A percentile compares a stretch with the other conserved stretches of the same genome.
Evolutionary conservation across 148 eudicot species (phyloP).

Genomic region (Chenopodium suecicum): DNA sequence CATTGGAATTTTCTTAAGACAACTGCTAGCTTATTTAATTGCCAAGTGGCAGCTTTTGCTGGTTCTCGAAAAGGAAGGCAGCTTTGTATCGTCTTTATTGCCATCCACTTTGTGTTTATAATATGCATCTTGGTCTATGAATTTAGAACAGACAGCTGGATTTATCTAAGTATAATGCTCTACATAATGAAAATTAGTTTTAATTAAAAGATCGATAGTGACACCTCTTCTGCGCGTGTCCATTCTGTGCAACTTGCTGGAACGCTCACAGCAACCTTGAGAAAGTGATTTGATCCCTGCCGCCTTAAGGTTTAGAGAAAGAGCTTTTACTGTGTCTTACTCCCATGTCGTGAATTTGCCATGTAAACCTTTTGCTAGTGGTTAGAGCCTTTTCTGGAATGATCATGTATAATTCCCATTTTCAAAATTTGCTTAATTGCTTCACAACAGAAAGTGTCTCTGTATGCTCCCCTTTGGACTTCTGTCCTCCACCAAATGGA

Average conservation of each 20-base stretch:
- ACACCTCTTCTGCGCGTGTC: conserved; percentile 1
- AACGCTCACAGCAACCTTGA: conserved; percentile 1
- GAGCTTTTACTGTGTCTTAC: not conserved
- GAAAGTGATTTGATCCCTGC: not conserved
- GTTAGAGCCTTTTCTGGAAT: not conserved
- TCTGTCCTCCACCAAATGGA: conserved; percentile 1
- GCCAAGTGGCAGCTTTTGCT: conserved; percentile 12
- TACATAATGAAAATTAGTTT: not conserved
- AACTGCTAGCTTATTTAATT: not conserved
- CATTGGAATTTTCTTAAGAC: not conserved
- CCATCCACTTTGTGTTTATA: conserved; percentile 11
- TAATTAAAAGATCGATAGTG: conserved; percentile 1
- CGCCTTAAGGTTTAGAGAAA: not conserved
- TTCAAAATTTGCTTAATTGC: conserved; percentile 4
- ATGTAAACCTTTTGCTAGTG: conserved; percentile 9
- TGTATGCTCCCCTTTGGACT: not conserved
- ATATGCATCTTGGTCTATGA: conserved; percentile 18
- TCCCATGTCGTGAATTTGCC: not conserved
- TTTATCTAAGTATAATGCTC: conserved; percentile 9
- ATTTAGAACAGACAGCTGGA: conserved; percentile 11
- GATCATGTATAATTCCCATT: not conserved
- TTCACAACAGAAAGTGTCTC: not conserved
- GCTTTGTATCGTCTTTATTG: conserved; percentile 9
- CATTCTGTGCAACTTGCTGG: not conserved
- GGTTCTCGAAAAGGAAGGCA: not conserved